phyloP scores from a whole-genome alignment of 805 yeast species.

The Yamadazyma ubonensis region DNA sequence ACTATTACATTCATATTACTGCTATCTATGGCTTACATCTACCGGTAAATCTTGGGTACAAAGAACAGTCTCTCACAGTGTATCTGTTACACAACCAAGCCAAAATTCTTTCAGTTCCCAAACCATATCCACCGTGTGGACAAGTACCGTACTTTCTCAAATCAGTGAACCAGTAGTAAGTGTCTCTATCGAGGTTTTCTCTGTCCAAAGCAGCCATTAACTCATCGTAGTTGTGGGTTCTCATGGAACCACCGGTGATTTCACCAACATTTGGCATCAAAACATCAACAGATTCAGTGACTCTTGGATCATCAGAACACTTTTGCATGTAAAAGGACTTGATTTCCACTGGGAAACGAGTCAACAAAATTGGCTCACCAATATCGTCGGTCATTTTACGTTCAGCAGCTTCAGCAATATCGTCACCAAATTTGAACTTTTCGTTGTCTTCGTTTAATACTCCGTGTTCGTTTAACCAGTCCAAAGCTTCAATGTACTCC shows the following conservation, averaged over 20 bases:
- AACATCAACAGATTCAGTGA: slow-evolving; percentile 97
- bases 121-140: slow-evolving; percentile 99
- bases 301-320: slow-evolving; percentile 85
- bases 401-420: slow-evolving; percentile 99
- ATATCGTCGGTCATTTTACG: slow-evolving; percentile 96
- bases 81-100: slow-evolving; percentile 98
- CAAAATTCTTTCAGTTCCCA: slow-evolving; percentile 95
- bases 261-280: slow-evolving; percentile 99
- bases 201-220: slow-evolving; percentile 87
- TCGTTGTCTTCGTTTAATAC: slow-evolving; percentile 94
- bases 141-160: slow-evolving; percentile 95
- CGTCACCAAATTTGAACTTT: slow-evolving; percentile 94
- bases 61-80: slow-evolving; percentile 97
- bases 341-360: slow-evolving; percentile 93
- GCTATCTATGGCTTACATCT: slow-evolving; percentile 83
- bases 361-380: slow-evolving; percentile 88
- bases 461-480: slow-evolving; percentile 95
- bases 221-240: slow-evolving; percentile 81
- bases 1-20: not conserved
- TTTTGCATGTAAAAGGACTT: slow-evolving; percentile 98
- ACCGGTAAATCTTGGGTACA: slow-evolving; percentile 97
- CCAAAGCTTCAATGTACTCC: slow-evolving; percentile 86
- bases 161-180: slow-evolving; percentile 96
- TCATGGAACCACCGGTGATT: slow-evolving; percentile 98
- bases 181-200: slow-evolving; percentile 77